Evolutionary conservation across 2,329 filamentous ascomycete genomes (phyloP), one percentile per base, ranked within the genome.

Genomic region (Aspergillus melleus): DNA sequence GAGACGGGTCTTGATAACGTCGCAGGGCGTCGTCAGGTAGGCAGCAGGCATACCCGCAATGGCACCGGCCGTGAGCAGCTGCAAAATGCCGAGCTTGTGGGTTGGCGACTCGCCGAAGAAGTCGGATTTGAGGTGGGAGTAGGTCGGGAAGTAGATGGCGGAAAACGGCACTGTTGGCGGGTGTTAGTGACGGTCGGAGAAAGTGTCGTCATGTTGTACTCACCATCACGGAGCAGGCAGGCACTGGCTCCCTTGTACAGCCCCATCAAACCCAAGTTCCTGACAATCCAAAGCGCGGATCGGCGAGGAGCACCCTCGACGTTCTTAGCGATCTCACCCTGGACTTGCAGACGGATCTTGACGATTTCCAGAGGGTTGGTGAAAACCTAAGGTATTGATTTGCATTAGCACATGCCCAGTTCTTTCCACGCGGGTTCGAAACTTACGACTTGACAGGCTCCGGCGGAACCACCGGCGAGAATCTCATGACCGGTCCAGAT

Each of bases 351-450:
- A 66, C 95, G 90, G 74, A 99, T 99, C 84, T 99, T 99, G 82
- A 99, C 95, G 73, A 99, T 99, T 77, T 99, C 95, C 19, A 99
- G 87, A 26, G 95, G 95, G 77, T 98, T 99, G 68, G 92, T 97
- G 79, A 98, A 98, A 69, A 97, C 88, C 91, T 93, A 61, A 44
- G 29, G 62, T 52, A 51, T 52, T 39, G 30, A 47, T 12, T 24
- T 66, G 62, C 52, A 26, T 51, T 52, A 52, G 54, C 57, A 39
- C 14, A 30, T 32, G 39, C 16, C 29, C 64, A 49, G 2, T 6
- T 2, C 6, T 49, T 11, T n/a, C 5, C 19, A 10, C 29, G 49
- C 29, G 6, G 56, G 66, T 30, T 47, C 22, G 49, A 59, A 68
- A 88, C 90, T 82, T 84, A 96, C 92, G 68, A 99, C 95, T 88